Base-by-base conservation (phyloP, 345 rosid genomes). In the Salix dunnii region DNA sequence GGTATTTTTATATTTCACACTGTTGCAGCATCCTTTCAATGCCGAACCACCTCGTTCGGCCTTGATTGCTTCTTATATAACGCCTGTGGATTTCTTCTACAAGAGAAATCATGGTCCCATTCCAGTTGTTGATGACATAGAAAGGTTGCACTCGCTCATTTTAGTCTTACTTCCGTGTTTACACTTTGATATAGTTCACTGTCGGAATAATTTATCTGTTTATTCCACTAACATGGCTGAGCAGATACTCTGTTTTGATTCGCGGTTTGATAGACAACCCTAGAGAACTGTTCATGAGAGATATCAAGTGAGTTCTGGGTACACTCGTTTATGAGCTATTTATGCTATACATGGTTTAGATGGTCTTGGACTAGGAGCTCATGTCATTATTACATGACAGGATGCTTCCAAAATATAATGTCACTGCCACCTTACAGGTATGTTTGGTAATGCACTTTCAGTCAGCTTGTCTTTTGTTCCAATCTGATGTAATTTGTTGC, bases 51-150 rank as follows among this genome's bases (percentile, higher is more conserved):
- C 84, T 0, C 97, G 99, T 20, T 81, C 90, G 1, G 94, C 88
- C 46, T 82, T 96, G 81, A 77, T 81, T 83, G 66, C 76, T n/a
- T 90, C 96, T 74, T 93, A 91, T 74, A 85, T 91, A 73, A 93
- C 99, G 10, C 97, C 98, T 1, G 91, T 95, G 51, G 90, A 90
- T 78, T 80, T 95, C 72, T 95, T 95, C 86, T 95, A 91, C 86
- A 95, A 93, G 90, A 85, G 99, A 75, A 95, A 91, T 78, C 99
- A 93, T 81, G 99, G 98, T 14, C 98, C 97, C 1, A 90, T 95
- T n/a, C 99, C 99, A 3, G 64, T 91, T 1, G 91, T 91, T 67
- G 93, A 90, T 77, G 91, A 93, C 79, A 77, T 90, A 16, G 85
- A 86, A 35, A 91, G 92, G 97, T 90, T 73, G 61, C 36, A 67